Evolutionary conservation across 768 basidiomycete genomes (phyloP), one percentile per base, ranked within the genome.

Genomic region (Xerocomellus amylosporus): DNA sequence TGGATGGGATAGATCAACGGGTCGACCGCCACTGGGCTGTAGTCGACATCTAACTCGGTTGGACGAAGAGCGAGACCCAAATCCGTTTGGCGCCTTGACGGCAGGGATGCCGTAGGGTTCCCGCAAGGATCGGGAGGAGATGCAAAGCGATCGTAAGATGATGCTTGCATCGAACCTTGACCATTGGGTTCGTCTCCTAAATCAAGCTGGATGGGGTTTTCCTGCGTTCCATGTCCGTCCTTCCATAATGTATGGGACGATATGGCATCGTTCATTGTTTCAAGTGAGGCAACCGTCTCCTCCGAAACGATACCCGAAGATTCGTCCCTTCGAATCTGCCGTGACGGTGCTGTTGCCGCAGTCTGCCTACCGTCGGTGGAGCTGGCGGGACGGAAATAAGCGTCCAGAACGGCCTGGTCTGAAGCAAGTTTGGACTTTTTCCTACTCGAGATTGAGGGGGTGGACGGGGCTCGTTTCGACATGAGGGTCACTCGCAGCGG

Each of bases 1-100:
- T 70, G 66, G 31, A 77, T 66, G 49, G 72, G 63, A 64, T 83
- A 87, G 15, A 55, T 47, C 1, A 74, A 58, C 22, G 83, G 81
- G 55, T 88, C 86, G 36, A 77, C 67, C 40, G 78, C 63, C 5
- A 62, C 51, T 28, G 63, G 64, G 51, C 58, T 56, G 64, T 71
- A 74, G 64, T 64, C 49, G 33, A 62, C 44, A 60, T 60, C 49
- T 40, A 51, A 56, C 61, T 62, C 63, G 42, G 55, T 55, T 58
- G 63, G 66, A 66, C 60, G 64, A 56, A 56, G 48, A 47, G 61
- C 38, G 42, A 63, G 62, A 49, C 24, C 51, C 42, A 55, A 37
- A 46, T 56, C 26, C 14, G 56, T 43, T 33, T 8, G 55, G 46
- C 43, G 36, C 8, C 13, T 46, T 44, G 49, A 54, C 43, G 48